phyloP scores from a whole-genome alignment of 2,329 filamentous ascomycete species.

The Colletotrichum endophyticum region DNA sequence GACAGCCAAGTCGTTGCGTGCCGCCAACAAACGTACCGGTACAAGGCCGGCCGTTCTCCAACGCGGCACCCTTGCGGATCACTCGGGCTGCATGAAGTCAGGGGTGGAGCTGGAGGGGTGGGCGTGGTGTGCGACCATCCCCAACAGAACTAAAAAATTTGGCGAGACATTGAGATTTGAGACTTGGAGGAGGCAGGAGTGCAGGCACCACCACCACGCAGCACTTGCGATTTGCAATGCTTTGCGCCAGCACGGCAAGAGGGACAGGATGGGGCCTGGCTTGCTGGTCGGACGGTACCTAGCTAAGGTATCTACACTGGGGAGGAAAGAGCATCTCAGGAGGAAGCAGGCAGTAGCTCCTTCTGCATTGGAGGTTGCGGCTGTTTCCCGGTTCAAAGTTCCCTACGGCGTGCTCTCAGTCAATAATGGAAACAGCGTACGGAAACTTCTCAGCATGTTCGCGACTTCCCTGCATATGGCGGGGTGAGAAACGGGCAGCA shows the following conservation, averaged over 20 bases:
- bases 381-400: not conserved
- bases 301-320: not conserved
- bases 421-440: not conserved
- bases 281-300: not conserved
- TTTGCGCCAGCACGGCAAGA: not conserved
- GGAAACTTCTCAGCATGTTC: not conserved
- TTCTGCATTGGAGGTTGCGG: not conserved
- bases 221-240: not conserved
- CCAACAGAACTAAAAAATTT: slow-evolving; percentile 46
- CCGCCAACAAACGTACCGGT: slow-evolving; percentile 23
- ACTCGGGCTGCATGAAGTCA: slow-evolving; percentile 20
- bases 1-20: not conserved
- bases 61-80: slow-evolving; percentile 20
- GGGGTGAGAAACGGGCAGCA: not conserved
- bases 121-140: slow-evolving; percentile 31
- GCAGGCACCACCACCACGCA: not conserved
- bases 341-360: not conserved
- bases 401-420: not conserved
- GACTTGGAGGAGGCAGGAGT: not conserved
- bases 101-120: slow-evolving; percentile 19
- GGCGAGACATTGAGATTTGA: slow-evolving; percentile 23
- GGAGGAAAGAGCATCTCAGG: not conserved
- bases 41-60: slow-evolving; percentile 26
- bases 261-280: not conserved
- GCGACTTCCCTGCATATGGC: not conserved